A percentile compares a stretch with the other conserved stretches of the same genome.
Evolutionary conservation across 129 eudicot genomes (phyloP).

Genomic region (Tagetes erecta): DNA sequence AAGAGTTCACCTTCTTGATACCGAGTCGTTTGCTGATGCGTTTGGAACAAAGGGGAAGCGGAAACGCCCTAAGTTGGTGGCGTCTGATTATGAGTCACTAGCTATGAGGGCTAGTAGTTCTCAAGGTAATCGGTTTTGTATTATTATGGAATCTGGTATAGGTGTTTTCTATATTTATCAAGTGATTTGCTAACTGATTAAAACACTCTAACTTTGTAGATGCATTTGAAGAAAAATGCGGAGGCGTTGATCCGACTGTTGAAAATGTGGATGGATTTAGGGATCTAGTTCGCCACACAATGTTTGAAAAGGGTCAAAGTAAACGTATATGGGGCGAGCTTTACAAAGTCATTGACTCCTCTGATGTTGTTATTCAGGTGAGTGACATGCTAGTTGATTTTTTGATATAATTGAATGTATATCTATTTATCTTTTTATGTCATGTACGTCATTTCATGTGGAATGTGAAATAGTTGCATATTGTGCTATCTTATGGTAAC

Average conservation of each 20-base stretch:
- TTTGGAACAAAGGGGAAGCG: constrained; percentile 95
- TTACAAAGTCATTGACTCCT: constrained; percentile 95
- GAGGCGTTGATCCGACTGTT: constrained; percentile 46
- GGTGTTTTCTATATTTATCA: not conserved
- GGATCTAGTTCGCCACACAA: constrained; percentile 85
- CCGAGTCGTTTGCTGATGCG: constrained; percentile 82
- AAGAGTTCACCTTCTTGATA: constrained; percentile 92
- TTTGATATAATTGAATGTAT: not conserved
- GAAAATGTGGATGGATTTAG: constrained; percentile 86
- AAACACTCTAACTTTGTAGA: constrained; percentile 41
- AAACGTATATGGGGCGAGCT: constrained; percentile 99
- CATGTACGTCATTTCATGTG: not conserved
- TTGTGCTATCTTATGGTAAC: not conserved
- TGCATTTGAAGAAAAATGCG: constrained; percentile 83
- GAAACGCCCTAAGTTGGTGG: constrained; percentile 76
- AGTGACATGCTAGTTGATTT: constrained; percentile 1
- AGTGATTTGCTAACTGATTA: constrained; percentile 1
- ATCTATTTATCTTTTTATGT: not conserved
- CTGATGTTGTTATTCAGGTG: constrained; percentile 98
- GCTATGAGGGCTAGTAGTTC: constrained; percentile 76
- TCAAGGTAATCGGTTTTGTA: constrained; percentile 51
- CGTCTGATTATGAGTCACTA: constrained; percentile 74
- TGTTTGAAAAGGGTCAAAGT: constrained; percentile 99
- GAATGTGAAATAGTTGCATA: not conserved
- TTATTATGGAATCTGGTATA: not conserved